Base-by-base conservation (phyloP, 1,284 basidiomycete species). In the Ceratobasidium sp. region DNA sequence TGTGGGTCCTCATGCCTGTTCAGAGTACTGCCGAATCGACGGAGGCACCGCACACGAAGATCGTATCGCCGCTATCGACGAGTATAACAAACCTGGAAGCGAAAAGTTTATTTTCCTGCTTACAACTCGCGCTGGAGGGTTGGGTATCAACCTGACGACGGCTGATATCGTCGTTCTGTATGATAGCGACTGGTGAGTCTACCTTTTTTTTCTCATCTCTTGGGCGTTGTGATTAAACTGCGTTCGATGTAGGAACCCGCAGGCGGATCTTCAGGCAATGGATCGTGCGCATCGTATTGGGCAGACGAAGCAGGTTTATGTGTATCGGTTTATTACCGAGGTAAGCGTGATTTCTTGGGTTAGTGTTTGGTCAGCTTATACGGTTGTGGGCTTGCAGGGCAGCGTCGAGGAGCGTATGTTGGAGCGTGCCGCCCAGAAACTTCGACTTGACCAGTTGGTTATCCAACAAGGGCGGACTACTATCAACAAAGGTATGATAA, bases 211-310 rank as follows among this genome's bases (percentile, higher is more conserved):
- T 13, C 37, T 26, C 2, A 15, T 2, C 20, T 28, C 11, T 8
- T 39, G 56, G 31, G 11, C 37, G 17, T 7, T 20, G 6, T 45
- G 33, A 37, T 73, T 39, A 23, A 78, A 15, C 45, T 31, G 58
- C 15, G 31, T 60, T 13, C 13, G 23, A 7, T 60, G 53, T 80
- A 94, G 93, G 93, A 99, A 99, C 84, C 97, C 98, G 0, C 97
- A 99, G 85, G 97, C 97, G 3, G 98, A 99, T 86, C 84, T 99
- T 75, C 98, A 99, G 84, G 98, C 98, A 6, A 99, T 99, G 98
- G 97, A 99, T 83, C 94, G 97, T 79, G 97, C 97, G 0, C 97
- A 99, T 85, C 94, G 97, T 80, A 99, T 99, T 79, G 97, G 97
- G 1, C 98, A 99, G 85, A 99, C 94, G 66, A 99, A 99, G 85